A percentile compares a stretch with the other conserved stretches of the same genome.
Conservation (phyloP, 306 rosid genomes). For the Trifolium fragiferum region DNA sequence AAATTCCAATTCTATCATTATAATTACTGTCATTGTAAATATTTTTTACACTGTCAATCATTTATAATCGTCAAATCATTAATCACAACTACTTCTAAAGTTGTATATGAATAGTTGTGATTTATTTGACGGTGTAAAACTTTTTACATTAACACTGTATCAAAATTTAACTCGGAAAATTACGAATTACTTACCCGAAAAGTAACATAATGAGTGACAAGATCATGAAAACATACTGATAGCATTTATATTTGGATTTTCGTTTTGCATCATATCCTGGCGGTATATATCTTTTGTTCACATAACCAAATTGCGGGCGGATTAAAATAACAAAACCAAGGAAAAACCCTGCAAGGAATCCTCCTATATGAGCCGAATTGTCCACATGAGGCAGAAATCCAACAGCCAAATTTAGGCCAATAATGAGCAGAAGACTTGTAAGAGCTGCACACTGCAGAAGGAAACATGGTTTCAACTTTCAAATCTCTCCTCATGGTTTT, state of each 20-base stretch:
- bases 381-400: constrained; percentile 88
- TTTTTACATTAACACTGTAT: background rate
- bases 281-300: constrained; percentile 64
- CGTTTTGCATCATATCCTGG: constrained; percentile 56
- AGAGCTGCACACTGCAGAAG: constrained; percentile 72
- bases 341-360: constrained; percentile 76
- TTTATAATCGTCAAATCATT: background rate
- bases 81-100: background rate
- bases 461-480: constrained; percentile 29
- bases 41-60: background rate
- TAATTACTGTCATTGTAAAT: too few species aligned
- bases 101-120: background rate
- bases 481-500: background rate
- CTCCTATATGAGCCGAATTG: constrained; percentile 93
- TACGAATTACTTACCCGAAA: constrained; percentile 56
- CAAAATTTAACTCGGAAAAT: background rate
- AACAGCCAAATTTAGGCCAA: constrained; percentile 72
- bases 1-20: constrained; percentile 4
- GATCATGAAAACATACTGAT: constrained; percentile 64
- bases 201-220: constrained; percentile 51
- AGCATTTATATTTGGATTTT: constrained; percentile 65
- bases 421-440: constrained; percentile 54
- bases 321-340: constrained; percentile 76
- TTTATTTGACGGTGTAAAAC: background rate
- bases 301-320: constrained; percentile 86